Percentiles rank a stretch among this genome's conserved stretches.
phyloP scores from a whole-genome alignment of 2,329 filamentous ascomycete genomes.

The Cladosporium sp. region DNA sequence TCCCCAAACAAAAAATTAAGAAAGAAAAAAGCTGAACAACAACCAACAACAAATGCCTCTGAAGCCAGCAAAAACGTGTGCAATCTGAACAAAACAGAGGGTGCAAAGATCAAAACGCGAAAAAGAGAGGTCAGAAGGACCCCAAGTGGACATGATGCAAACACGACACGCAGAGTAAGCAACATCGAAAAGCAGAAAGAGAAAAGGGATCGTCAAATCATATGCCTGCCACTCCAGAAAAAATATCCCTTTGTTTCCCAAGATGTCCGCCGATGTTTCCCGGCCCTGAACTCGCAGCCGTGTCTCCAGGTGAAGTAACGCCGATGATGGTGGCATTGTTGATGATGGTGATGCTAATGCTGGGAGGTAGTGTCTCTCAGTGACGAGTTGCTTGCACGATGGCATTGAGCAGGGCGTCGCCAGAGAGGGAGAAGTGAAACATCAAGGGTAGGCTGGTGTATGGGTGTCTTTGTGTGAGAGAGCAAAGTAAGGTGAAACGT shows the following conservation, averaged over 20 bases:
- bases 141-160: neutral
- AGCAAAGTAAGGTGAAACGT: conserved; percentile 5
- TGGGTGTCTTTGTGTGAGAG: conserved; percentile 2
- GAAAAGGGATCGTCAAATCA: neutral
- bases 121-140: neutral
- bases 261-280: neutral
- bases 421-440: neutral
- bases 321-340: neutral
- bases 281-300: neutral
- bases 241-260: neutral
- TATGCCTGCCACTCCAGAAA: conserved; percentile 1
- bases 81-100: neutral
- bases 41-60: neutral
- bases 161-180: neutral
- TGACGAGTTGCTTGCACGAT: neutral
- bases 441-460: conserved; percentile 7
- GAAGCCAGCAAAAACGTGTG: neutral
- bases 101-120: neutral
- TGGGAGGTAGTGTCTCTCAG: neutral
- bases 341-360: neutral
- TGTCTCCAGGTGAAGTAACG: neutral
- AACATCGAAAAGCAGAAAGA: neutral
- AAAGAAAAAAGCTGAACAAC: neutral
- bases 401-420: neutral
- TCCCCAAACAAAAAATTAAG: neutral